Percentiles rank a stretch among this genome's conserved stretches.
phyloP scores from a whole-genome alignment of 1,284 basidiomycete species.

The Sporisorium sorghi region DNA sequence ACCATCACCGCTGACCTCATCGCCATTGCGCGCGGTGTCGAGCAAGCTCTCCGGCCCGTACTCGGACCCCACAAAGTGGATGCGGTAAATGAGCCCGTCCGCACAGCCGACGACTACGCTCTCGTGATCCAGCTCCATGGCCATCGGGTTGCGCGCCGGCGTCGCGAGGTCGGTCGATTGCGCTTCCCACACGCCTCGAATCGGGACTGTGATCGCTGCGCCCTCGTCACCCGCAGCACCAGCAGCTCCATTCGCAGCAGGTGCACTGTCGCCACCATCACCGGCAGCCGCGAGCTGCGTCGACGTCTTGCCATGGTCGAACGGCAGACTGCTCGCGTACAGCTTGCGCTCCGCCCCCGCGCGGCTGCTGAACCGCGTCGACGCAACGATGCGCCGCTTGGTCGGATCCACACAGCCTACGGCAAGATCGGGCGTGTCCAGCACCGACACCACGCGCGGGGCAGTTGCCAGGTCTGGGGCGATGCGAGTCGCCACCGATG shows the following conservation, averaged over 20 bases:
- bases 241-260: constrained; percentile 6
- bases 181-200: constrained; percentile 58
- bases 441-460: constrained; percentile 51
- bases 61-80: constrained; percentile 58
- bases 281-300: constrained; percentile 14
- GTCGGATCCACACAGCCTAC: constrained; percentile 57
- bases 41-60: constrained; percentile 32
- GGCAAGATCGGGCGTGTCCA: constrained; percentile 58
- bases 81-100: constrained; percentile 59
- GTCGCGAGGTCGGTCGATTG: constrained; percentile 35
- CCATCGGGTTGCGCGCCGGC: constrained; percentile 59
- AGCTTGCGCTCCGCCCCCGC: constrained; percentile 78
- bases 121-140: constrained; percentile 62
- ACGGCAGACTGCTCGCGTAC: constrained; percentile 57
- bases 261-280: neutral
- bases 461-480: constrained; percentile 56
- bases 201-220: constrained; percentile 29
- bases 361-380: constrained; percentile 84
- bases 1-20: constrained; percentile 2
- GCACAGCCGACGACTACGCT: constrained; percentile 58
- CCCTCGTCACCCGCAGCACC: neutral
- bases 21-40: neutral
- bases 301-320: constrained; percentile 45
- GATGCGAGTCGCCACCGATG: constrained; percentile 35
- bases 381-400: constrained; percentile 80